Evolutionary conservation across 1,284 basidiomycete species (phyloP).

Genomic region (Trichosporon sp.): DNA sequence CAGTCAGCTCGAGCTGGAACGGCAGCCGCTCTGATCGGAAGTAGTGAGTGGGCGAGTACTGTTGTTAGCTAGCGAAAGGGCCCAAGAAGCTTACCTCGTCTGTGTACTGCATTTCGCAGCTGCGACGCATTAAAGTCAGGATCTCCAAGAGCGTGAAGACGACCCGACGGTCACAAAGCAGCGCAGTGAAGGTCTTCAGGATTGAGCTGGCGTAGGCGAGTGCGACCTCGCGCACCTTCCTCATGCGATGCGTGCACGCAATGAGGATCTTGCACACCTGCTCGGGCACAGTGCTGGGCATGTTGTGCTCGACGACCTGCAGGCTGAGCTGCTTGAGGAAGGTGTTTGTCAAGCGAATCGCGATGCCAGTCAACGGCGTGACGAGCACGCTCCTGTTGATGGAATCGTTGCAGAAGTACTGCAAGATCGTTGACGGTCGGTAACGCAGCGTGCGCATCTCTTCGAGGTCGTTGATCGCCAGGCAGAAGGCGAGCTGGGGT

Average conservation of each 20-base stretch:
- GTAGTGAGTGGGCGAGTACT: slow-evolving; percentile 84
- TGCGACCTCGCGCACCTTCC: slow-evolving; percentile 74
- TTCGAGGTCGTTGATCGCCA: slow-evolving; percentile 86
- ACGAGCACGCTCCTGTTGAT: slow-evolving; percentile 65
- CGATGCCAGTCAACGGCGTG: slow-evolving; percentile 72
- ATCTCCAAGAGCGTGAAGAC: slow-evolving; percentile 88
- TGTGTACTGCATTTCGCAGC: slow-evolving; percentile 83
- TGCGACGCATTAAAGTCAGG: slow-evolving; percentile 76
- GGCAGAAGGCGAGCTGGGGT: slow-evolving; percentile 79
- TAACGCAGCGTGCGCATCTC: slow-evolving; percentile 75
- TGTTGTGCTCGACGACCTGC: slow-evolving; percentile 70
- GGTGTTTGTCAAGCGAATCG: slow-evolving; percentile 62
- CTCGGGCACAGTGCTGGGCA: slow-evolving; percentile 64
- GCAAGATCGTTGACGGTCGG: slow-evolving; percentile 71
- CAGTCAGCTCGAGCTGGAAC: slow-evolving; percentile 74
- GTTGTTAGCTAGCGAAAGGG: not conserved
- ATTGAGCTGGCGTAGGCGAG: slow-evolving; percentile 76
- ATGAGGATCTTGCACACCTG: slow-evolving; percentile 75
- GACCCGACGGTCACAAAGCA: slow-evolving; percentile 84
- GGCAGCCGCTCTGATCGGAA: slow-evolving; percentile 72
- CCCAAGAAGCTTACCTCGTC: slow-evolving; percentile 64
- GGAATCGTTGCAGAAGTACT: slow-evolving; percentile 84
- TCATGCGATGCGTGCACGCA: slow-evolving; percentile 73
- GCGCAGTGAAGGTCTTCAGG: slow-evolving; percentile 85
- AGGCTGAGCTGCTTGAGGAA: slow-evolving; percentile 64